Evolutionary conservation across 164 flowering plant species (phyloP), one percentile per base, ranked within the genome.

Genomic region (Piper betle): DNA sequence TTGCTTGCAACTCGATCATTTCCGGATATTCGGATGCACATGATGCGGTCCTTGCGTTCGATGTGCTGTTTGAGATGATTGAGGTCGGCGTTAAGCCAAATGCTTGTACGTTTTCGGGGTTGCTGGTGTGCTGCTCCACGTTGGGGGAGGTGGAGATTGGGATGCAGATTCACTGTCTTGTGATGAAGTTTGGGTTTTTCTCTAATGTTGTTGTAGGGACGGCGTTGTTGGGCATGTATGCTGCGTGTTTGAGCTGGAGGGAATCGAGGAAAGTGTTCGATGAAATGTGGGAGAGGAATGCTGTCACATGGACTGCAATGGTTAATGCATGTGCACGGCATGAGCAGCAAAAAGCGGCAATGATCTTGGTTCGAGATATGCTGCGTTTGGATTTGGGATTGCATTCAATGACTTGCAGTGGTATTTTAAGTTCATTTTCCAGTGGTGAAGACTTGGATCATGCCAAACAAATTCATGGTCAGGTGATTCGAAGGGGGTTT

Each of bases 301-400:
- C 79, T 39, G 84, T 84, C 60, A 69, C 87, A 19, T 87, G 91
- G 91, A 83, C 81, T 50, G 62, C 88, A 7, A 71, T 84, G 84
- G 73, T 85, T 55, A 79, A 70, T 38, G 88, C 84, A 37, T 78
- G 61, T 40, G 65, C 77, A 62, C 71, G 67, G 46, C 81, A 77
- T 53, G 52, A 59, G 62, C 19, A 64, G 8, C 72, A 73, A 64
- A 65, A 69, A 52, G 59, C 58, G 53, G 85, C 83, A 0, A 37
- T 80, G 64, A 25, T 33, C 19, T 17, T 65, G 40, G 78, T 82
- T 50, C 68, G 55, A 58, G 71, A 78, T 56, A 84, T 80, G 88
- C 62, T 25, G 33, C 33, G 33, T 25, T 25, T 25, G 33, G 33
- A 25, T 25, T 25, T 63, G 17, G 67, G 38, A 37, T 60, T 76